phyloP scores from a whole-genome alignment of 78 protist species.

The Speleostelium caveatum region DNA sequence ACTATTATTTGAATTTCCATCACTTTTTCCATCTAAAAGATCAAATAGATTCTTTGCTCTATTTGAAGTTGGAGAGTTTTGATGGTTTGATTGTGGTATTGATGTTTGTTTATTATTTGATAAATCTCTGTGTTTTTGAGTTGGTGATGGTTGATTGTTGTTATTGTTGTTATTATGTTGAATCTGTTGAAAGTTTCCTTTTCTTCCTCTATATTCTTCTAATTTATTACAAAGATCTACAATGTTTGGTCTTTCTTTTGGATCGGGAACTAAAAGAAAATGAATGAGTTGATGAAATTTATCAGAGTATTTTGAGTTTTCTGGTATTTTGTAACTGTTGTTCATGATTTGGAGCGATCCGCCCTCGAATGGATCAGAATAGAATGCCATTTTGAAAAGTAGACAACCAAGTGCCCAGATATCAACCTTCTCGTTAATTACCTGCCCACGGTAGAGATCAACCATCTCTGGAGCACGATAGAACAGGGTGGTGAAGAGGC shows the following conservation, averaged over 20 bases:
- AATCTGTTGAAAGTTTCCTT: not conserved
- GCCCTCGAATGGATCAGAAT: slow-evolving; percentile 82
- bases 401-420: slow-evolving; percentile 91
- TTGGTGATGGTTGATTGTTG: not conserved
- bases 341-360: slow-evolving; percentile 68
- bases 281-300: slow-evolving; percentile 45
- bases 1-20: not conserved
- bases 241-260: slow-evolving; percentile 65
- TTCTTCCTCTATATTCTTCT: slow-evolving; percentile 14
- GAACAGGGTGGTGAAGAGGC: slow-evolving; percentile 75
- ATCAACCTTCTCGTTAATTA: slow-evolving; percentile 85
- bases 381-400: slow-evolving; percentile 84
- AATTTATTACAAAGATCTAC: slow-evolving; percentile 14
- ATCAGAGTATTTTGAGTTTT: slow-evolving; percentile 34
- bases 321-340: slow-evolving; percentile 44
- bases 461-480: slow-evolving; percentile 92
- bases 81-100: not conserved
- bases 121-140: not conserved
- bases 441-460: slow-evolving; percentile 83
- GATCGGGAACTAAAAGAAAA: slow-evolving; percentile 48
- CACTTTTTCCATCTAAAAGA: slow-evolving; percentile 22
- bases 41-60: slow-evolving; percentile 43
- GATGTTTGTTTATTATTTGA: not conserved
- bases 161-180: not conserved
- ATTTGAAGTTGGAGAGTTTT: not conserved